Evolutionary conservation across 2,329 filamentous ascomycete genomes (phyloP), one percentile per base, ranked within the genome.

Genomic region (Trichoderma cornu-damae): DNA sequence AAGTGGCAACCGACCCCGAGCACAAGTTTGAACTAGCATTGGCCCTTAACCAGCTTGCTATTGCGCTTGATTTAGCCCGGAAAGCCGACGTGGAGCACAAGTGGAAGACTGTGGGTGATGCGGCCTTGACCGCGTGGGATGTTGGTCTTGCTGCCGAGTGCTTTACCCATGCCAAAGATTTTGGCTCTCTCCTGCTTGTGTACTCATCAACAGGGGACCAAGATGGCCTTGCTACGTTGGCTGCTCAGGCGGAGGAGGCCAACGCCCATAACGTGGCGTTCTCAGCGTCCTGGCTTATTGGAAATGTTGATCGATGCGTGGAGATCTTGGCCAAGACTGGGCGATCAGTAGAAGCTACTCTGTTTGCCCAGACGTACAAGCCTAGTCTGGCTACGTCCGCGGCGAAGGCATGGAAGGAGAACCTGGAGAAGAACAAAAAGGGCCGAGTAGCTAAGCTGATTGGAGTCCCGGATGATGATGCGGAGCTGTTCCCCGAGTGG

Each of bases 71-170:
- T 60, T 84, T 97, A 50, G 93, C 94, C 6, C 82, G 86, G 38
- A 80, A 88, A 70, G 88, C 90, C 9, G 88, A 96, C 62, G 89
- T 86, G 1, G 94, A 97, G 71, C 93, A 97, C 75, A 96, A 96
- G 75, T 99, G 94, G 94, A 97, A 97, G 81, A 92, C 85, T 3
- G 90, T 99, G 4, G 94, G 94, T 60, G 94, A 99, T 66, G 89
- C 92, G 1, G 94, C 94, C 1, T 81, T 99, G 38, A 76, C 85
- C 8, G 87, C 79, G 1, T 99, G 93, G 94, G 87, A 99, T 66
- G 81, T 99, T 32, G 79, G 82, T 4, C 83, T 97, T 2, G 94
- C 94, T 0, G 88, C 94, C 48, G 90, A 97, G 73, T 97, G 93
- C 75, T 99, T 97, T 72, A 85, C 84, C 16, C 86, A 94, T 59